Percentiles rank a stretch among this genome's conserved stretches.
These are phyloP conservation scores for Xanthoconium purpureum DNA, from an alignment of 768 basidiomycete species.

Conservation along the genomic window DNA sequence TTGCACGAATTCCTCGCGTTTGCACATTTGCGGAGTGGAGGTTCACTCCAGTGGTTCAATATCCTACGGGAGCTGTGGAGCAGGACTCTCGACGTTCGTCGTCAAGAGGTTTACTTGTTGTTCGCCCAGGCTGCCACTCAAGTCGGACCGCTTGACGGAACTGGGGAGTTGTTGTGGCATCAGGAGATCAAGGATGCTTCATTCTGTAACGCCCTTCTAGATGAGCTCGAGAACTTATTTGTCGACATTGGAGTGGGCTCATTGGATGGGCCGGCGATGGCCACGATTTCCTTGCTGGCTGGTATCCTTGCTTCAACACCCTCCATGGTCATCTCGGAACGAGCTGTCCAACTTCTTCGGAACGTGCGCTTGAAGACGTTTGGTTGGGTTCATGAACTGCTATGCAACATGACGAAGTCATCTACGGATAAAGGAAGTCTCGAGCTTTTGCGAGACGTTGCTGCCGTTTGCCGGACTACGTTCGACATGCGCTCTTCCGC, in stretches of 20 bases:
- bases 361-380: not conserved
- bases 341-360: not conserved
- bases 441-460: not conserved
- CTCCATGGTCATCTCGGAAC: not conserved
- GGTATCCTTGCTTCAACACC: not conserved
- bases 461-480: not conserved
- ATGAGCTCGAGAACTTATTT: not conserved
- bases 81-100: not conserved
- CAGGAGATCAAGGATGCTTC: not conserved
- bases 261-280: not conserved
- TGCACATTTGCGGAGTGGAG: not conserved
- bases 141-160: not conserved
- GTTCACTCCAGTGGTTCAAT: not conserved
- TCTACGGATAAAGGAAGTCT: not conserved
- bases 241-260: not conserved
- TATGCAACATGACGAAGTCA: not conserved
- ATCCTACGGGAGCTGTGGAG: not conserved
- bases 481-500: not conserved
- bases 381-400: not conserved
- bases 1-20: not conserved
- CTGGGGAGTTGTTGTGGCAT: not conserved
- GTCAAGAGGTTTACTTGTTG: not conserved
- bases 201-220: not conserved
- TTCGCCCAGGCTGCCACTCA: not conserved
- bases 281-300: not conserved